phyloP scores from a whole-genome alignment of 768 basidiomycete species.

The Tricholoma terreum region DNA sequence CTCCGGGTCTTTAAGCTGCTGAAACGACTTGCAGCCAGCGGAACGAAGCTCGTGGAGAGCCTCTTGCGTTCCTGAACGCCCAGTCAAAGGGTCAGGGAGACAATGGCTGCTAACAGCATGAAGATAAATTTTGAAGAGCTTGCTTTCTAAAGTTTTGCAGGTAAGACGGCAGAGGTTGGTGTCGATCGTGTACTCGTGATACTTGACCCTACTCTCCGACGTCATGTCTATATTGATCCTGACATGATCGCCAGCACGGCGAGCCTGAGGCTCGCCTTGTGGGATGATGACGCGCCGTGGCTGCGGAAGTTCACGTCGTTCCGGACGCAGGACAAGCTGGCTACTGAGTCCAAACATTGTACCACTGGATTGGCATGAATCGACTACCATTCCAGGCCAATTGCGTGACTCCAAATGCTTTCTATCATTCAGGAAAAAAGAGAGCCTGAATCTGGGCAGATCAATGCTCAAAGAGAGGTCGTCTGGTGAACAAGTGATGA shows the following conservation, averaged over 20 bases:
- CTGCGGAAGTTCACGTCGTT: conserved; percentile 13
- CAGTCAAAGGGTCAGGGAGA: conserved; percentile 41
- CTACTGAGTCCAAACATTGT: conserved; percentile 42
- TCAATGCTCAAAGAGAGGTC: conserved; percentile 21
- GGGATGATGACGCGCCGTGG: conserved; percentile 39
- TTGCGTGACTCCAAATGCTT: conserved; percentile 37
- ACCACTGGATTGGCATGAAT: conserved; percentile 37
- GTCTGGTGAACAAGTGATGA: conserved; percentile 4
- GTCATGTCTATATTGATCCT: conserved; percentile 14
- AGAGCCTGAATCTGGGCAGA: conserved; percentile 39
- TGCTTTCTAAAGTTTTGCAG: conserved; percentile 26
- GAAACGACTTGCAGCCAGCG: conserved; percentile 38
- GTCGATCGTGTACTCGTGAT: conserved; percentile 31
- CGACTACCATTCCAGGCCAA: conserved; percentile 41
- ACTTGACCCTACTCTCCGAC: conserved; percentile 1
- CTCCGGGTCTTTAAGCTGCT: conserved; percentile 29
- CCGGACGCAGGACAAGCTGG: conserved; percentile 35
- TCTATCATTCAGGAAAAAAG: conserved; percentile 34
- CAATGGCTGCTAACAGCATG: conserved; percentile 44
- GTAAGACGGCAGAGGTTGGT: conserved; percentile 28
- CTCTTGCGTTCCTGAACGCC: conserved; percentile 41
- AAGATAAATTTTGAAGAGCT: conserved; percentile 38
- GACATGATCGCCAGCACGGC: conserved; percentile 20
- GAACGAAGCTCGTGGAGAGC: conserved; percentile 38
- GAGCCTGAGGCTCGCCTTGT: conserved; percentile 22